Base-by-base conservation (phyloP, 2,329 filamentous ascomycete genomes). In the Exophiala mesophila region DNA sequence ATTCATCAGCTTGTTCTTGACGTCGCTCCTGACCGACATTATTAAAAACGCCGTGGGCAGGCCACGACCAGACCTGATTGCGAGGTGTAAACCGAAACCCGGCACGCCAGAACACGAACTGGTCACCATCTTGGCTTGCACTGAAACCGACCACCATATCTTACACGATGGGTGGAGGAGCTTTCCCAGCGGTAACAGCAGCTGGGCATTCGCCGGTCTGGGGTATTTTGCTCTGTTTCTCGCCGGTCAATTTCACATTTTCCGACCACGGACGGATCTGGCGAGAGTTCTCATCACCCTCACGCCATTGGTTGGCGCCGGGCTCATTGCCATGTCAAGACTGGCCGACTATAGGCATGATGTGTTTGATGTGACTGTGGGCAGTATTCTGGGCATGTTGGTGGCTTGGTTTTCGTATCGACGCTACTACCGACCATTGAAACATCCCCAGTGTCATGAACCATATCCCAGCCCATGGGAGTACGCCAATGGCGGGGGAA, bases 31-130 rank as follows among this genome's bases (percentile, higher is more conserved):
- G 31, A 97, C 92, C 32, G 89, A 97, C 61, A 69, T 90, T 19
- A 74, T 97, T 59, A 98, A 98, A 66, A 95, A 94, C 60, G 77
- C 84, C 7, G 85, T 90, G 18, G 87, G 87, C 6, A 71, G 87
- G 8, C 87, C 88, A 20, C 78, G 90, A 5, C 90, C 90, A 3
- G 90, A 97, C 64, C 69, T 96, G 24, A 78, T 97, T 30, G 80
- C 83, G n/a, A 81, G 92, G 26, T 98, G 92, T 66, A 82, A 85
- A 52, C 89, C 92, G 1, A 67, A 63, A 42, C 62, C 70, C 10
- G 76, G 72, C 5, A 80, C 78, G 0, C 72, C 78, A 0, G 65
- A 65, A 37, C 68, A 80, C 50, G 56, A 65, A 21, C 64, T 82
- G 35, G 72, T 82, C 19, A 58, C 62, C 9, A 66, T 66, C 52